Base-by-base conservation (phyloP, 164 flowering plant genomes). In the Hamamelis virginiana region DNA sequence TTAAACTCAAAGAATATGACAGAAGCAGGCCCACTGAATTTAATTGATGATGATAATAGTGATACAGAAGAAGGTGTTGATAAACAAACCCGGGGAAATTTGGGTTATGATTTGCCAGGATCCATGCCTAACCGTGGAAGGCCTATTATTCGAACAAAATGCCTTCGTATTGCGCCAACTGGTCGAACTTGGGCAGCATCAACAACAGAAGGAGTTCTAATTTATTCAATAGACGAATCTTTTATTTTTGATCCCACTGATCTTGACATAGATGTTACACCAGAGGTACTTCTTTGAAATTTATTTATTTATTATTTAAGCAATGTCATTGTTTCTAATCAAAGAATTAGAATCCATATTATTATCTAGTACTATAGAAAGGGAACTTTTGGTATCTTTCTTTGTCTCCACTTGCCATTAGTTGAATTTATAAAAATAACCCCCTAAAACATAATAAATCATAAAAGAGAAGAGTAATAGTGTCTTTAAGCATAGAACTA, bases 221-320 rank as follows among this genome's bases (percentile, higher is more conserved):
- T 91, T 66, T 95, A 89, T 76, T 90, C 99, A 57, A 83, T 93
- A 38, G 99, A 92, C 64, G 98, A 95, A 12, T 85, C 94, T 11
- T 87, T 92, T 57, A 81, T 92, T 50, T 95, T 95, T 74, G 97
- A 95, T 75, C 99, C 99, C n/a, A 87, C 94, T 57, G 99, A 95
- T 82, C 97, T 95, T 28, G 98, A 92, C 74, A 86, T 95, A 13
- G 96, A 95, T 78, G 91, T 95, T 48, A 95, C 98, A 66, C 98
- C 98, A 13, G 97, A 87, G 96, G 99, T 95, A 82, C 28, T 61
- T 27, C 19, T 43, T 25, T 51, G 43, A 27, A 45, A 33, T 33
- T 33, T 33, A 2, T 33, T 33, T 2, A 33, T 6, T 33, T 33
- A 2, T 33, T 33, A 6, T 33, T 33, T 6, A 15, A 33, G 59